A percentile compares a stretch with the other conserved stretches of the same genome.
Conservation (phyloP, 192 early-diverging fungal species). For the Backusella tarrabulga region DNA sequence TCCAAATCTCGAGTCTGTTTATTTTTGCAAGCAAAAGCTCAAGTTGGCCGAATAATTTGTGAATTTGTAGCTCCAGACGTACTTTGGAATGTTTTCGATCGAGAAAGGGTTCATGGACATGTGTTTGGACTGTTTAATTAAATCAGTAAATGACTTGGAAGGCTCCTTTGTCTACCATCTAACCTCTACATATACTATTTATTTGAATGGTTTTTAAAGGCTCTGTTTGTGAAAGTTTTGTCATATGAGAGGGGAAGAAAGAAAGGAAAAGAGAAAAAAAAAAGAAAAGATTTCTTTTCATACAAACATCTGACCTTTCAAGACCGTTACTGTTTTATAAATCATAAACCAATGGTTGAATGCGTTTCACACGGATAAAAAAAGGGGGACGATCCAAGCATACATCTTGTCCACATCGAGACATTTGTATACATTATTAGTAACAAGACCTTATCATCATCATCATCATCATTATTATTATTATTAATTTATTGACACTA, state of each 20-base stretch:
- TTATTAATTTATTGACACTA: no score
- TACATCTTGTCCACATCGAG: no score
- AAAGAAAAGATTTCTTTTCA: background rate
- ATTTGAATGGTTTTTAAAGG: slow-evolving; percentile 5
- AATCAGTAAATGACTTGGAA: background rate
- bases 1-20: slow-evolving; percentile 4
- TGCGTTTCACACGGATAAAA: no score
- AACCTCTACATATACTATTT: background rate
- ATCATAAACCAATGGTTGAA: no score
- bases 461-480: no score
- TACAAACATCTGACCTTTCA: background rate
- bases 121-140: background rate
- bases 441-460: no score
- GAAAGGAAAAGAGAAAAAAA: background rate
- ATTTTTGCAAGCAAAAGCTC: slow-evolving; percentile 11
- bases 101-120: slow-evolving; percentile 8
- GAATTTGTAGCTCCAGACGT: background rate
- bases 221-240: background rate
- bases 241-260: background rate
- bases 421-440: background rate
- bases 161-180: background rate
- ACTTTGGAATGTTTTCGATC: background rate
- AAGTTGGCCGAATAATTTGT: background rate
- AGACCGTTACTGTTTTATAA: background rate
- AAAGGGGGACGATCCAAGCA: no score